A percentile compares a stretch with the other conserved stretches of the same genome.
Conservation (phyloP, 192 early-diverging fungal species). For the Pilobolus umbonatus region DNA sequence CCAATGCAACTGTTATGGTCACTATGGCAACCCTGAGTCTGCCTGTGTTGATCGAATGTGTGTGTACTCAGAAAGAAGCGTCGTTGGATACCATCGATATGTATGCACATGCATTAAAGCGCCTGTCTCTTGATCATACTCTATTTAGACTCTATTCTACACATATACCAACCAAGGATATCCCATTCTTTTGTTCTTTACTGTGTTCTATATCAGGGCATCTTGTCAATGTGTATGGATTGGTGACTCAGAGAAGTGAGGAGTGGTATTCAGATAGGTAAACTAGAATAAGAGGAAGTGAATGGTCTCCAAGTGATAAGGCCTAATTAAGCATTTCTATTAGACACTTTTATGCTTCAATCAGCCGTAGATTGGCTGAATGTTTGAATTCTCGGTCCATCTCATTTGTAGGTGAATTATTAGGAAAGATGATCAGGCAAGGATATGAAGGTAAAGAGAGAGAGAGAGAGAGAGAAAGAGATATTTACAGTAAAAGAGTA, state of each 20-base stretch:
- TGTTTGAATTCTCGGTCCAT: background rate
- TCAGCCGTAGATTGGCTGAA: background rate
- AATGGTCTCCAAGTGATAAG: background rate
- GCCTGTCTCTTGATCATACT: background rate
- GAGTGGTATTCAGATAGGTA: conserved; percentile 18
- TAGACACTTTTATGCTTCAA: conserved; percentile 7
- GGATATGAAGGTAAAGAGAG: conserved; percentile 13
- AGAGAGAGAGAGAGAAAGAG: background rate
- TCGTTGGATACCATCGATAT: conserved; percentile 5
- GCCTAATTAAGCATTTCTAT: background rate
- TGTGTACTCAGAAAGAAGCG: conserved; percentile 1
- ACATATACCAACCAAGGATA: background rate
- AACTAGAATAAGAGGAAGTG: background rate
- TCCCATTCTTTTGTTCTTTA: conserved; percentile 1
- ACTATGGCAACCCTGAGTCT: conserved; percentile 5
- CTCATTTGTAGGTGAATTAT: conserved; percentile 1
- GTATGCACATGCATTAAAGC: conserved; percentile 4
- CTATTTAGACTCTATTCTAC: background rate
- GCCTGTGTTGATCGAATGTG: conserved; percentile 6
- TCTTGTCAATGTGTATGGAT: conserved; percentile 8
- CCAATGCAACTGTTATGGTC: background rate
- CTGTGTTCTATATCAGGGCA: conserved; percentile 12
- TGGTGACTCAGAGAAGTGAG: background rate
- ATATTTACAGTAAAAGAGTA: background rate
- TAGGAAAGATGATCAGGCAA: conserved; percentile 12